Evolutionary conservation across 148 eudicot genomes (phyloP), one percentile per base, ranked within the genome.

Genomic region (Vaccinium myrtillus): DNA sequence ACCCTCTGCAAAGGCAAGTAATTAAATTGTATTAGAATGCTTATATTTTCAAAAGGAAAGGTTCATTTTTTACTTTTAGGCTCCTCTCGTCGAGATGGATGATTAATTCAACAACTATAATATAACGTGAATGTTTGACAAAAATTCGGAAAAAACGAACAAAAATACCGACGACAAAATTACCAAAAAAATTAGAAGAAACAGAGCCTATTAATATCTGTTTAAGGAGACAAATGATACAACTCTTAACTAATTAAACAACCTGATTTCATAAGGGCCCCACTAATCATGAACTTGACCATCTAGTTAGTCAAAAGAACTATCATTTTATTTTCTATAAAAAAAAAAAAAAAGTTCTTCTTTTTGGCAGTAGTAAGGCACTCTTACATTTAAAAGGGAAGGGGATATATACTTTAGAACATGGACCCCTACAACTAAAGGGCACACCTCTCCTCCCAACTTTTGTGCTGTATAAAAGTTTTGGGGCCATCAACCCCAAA

Each of bases 1-100:
- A 85, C 98, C 99, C 87, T 96, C 98, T 96, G 91, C 81, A 88
- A n/a, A 79, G 74, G 11, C 83, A 67, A 59, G 32, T 27, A 69
- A 30, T 14, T 78, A 10, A 11, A 32, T 39, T 43, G 5, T 23
- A n/a, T 61, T 21, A 39, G 73, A 46, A 81, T 81, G 69, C 39
- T 4, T 36, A 2, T 36, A 55, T 78, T 78, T 12, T 27, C 18
- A 78, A 30, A 78, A 30, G 14, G 27, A 53, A n/a, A 51, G 80
- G 10, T 13, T 51, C 4, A 25, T 51, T 3, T 1, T 5, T 23
- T 21, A 16, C 6, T 39, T 1, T n/a, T 39, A 5, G 46, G 3
- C 46, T 39, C 46, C 5, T 39, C 0, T 4, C 6, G 43, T 36
- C 0, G 43, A 36, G 43, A 36, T 36, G 43, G 43, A 1, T 36